Evolutionary conservation across 2,329 filamentous ascomycete genomes (phyloP), one percentile per base, ranked within the genome.

Genomic region (Alternaria postmessia): DNA sequence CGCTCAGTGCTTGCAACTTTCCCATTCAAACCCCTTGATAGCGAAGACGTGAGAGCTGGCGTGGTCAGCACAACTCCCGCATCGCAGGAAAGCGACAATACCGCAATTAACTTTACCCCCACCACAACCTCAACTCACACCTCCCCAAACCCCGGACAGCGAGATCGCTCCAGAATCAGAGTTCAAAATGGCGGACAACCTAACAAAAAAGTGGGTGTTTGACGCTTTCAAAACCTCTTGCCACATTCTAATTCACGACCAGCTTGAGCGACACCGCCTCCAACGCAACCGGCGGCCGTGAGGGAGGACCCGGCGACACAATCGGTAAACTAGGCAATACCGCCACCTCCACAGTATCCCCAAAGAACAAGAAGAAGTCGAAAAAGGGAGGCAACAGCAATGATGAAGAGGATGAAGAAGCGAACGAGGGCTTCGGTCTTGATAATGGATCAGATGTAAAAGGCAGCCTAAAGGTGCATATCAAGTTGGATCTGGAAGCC

Each of bases 361-460:
- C 18, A 30, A 51, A n/a, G 16, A 30, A 51, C 32, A 36, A 36
- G 43, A 46, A 57, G 14, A 43, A 51, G 18, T 22, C 39, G 22
- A 59, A 59, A 7, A 46, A 46, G 4, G 53, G 46, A 8, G 55
- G 56, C 8, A 51, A 51, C 42, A 43, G 46, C 38, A 36, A 46
- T 7, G 51, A 51, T 9, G 63, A 42, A n/a, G 46, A 59, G 7
- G 48, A 56, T 0, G 63, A 67, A 3, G 63, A 47, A 26, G n/a
- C 26, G 16, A 47, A 12, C 1, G 44, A 61, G 32, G 68, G 66
- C 7, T 70, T 70, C 30, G 68, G 68, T 9, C 43, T 68, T 3
- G 68, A 70, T 5, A 64, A 69, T 9, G 44, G 39, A 32, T 68
- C 66, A 39, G 68, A 70, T n/a, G 68, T 70, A 18, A 68, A 69